Conservation (phyloP, 2,329 filamentous ascomycete genomes). For the Allantophomopsis cytisporea region DNA sequence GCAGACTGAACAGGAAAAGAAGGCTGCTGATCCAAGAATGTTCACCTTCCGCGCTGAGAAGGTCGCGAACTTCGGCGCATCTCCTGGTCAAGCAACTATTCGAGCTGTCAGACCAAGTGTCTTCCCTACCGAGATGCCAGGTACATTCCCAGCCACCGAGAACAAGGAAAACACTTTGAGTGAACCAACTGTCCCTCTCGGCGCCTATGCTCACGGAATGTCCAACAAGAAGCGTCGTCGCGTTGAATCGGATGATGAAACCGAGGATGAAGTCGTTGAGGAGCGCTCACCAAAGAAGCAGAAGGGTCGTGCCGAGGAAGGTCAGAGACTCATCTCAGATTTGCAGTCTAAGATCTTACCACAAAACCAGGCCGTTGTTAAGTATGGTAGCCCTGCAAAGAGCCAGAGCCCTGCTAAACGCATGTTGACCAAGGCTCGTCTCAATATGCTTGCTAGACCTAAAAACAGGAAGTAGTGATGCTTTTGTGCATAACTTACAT, state of each 20-base stretch:
- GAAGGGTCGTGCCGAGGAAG: constrained; percentile 20
- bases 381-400: constrained; percentile 3
- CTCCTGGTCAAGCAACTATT: constrained; percentile 44
- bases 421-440: constrained; percentile 40
- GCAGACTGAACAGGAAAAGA: no score
- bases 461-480: constrained; percentile 34
- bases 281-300: constrained; percentile 45
- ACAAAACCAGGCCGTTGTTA: constrained; percentile 12
- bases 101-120: constrained; percentile 44
- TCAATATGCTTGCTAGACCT: constrained; percentile 47
- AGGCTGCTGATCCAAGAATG: constrained; percentile 27
- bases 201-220: constrained; percentile 44
- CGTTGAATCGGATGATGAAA: constrained; percentile 41
- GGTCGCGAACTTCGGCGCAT: constrained; percentile 46
- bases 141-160: constrained; percentile 34
- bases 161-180: constrained; percentile 39
- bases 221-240: constrained; percentile 52
- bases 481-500: background rate
- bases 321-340: constrained; percentile 15
- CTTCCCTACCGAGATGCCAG: constrained; percentile 34
- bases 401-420: constrained; percentile 34
- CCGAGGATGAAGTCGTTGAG: constrained; percentile 30
- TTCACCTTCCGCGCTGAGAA: constrained; percentile 56
- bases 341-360: constrained; percentile 10
- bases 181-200: constrained; percentile 16